Base-by-base conservation (phyloP, 257 asterid species). In the Prunella vulgaris region DNA sequence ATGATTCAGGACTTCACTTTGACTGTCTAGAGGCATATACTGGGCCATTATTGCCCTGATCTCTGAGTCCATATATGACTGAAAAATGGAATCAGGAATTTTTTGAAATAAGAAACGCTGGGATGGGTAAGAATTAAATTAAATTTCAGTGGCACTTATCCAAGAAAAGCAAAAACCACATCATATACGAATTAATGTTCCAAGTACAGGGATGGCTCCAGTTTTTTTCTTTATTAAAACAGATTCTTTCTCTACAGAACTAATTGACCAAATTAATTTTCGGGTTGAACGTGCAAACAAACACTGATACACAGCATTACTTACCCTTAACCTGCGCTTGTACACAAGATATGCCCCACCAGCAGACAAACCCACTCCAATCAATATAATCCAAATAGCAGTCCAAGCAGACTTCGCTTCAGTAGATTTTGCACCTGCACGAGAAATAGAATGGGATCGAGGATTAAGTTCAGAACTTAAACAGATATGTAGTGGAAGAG, bases 1-100 rank as follows among this genome's bases (percentile, higher is more conserved):
- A 32, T 91, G 97, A 80, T 76, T 84, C 68, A 73, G 92, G 15
- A 89, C 90, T 66, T 87, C 95, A 67, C 64, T 77, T 79, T 91
- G 97, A 67, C 88, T 80, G 86, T 88, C 95, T 42, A 91, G 84
- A 32, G 97, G 97, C 96, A 91, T 91, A 82, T 87, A 92, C 66
- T 92, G 98, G 35, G 98, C 90, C 98, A 92, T 90, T 66, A 92
- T 89, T 35, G 98, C 97, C 81, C 95, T 84, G 68, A 92, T 92
- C 81, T 92, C 98, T 0, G 97, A 85, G 71, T 89, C 98, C 98
- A 92, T 92, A 62, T 92, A 92, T 10, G 95, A 77, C 97, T 89
- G 90, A 48, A 76, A n/a, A 70, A 66, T 56, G 42, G 72, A 77
- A 64, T 46, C 40, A 46, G 25, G 10, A 7, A 21, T n/a, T n/a